Base-by-base conservation (phyloP, 2,329 filamentous ascomycete genomes). In the Colletotrichum musicola region DNA sequence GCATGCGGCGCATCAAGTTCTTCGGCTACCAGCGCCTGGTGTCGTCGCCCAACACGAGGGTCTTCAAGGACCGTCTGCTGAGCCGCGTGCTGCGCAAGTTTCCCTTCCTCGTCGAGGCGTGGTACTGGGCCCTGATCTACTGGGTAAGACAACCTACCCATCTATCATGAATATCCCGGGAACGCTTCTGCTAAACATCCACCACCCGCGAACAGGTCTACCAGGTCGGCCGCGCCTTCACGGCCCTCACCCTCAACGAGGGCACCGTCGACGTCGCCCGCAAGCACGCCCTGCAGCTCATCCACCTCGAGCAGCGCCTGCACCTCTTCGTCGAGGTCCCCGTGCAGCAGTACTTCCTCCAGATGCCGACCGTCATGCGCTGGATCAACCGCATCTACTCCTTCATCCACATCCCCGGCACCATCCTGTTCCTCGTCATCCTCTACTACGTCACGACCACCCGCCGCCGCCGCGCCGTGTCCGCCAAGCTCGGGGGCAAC, bases 121-220 rank as follows among this genome's bases (percentile, higher is more conserved):
- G 91, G 90, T 93, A 93, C 74, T 93, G 91, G 91, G 88, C 89
- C 3, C 80, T 93, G 71, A 90, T 93, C 58, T 93, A 93, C 81
- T 93, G 91, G 90, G 91, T 93, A 85, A 73, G 86, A 75, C 35
- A n/a, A 62, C n/a, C 16, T n/a, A 14, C 50, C 14, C 25, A 3
- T 25, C 46, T 61, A 54, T 60, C 35, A 27, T 47, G 14, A 3
- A 58, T n/a, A 2, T 7, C 27, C 2, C 27, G 27, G 27, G 6
- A 7, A 6, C 7, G 27, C 27, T 30, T 10, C 30, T 35, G 30
- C 30, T 35, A 35, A 35, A 35, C 30, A 35, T 35, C 4, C 30
- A 35, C 30, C 30, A 35, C 7, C 27, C 30, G 10, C 4, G 30
- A 35, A 35, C 70, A 92, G 90, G 89, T 92, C 35, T 94, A 94